Evolutionary conservation across 331 rosid species (phyloP).

Genomic region (Phaseolus coccineus): DNA sequence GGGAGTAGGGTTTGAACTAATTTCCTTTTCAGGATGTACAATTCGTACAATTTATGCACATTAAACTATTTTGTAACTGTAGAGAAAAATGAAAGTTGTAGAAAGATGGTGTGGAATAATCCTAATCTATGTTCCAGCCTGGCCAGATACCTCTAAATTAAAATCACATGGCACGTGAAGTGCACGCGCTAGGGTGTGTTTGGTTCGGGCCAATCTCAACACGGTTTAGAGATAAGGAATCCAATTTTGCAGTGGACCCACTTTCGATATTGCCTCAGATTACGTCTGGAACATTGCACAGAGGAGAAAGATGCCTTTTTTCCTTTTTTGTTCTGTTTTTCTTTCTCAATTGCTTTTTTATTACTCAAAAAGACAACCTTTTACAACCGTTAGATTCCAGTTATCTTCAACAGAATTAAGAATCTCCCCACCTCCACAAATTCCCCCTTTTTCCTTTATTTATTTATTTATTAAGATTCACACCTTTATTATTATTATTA

Average conservation of each 20-base stretch:
- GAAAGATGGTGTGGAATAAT: slow-evolving; percentile 40
- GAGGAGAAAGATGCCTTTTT: slow-evolving; percentile 60
- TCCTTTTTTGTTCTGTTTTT: slow-evolving; percentile 16
- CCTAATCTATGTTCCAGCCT: slow-evolving; percentile 37
- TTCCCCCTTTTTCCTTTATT: slow-evolving; percentile 33
- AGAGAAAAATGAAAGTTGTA: not conserved
- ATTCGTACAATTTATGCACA: slow-evolving; percentile 47
- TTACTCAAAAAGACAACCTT: slow-evolving; percentile 52
- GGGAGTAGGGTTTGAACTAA: slow-evolving; percentile 17
- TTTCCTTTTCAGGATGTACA: slow-evolving; percentile 36
- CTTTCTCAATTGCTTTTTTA: slow-evolving; percentile 1
- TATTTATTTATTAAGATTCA: slow-evolving; percentile 43
- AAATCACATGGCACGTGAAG: slow-evolving; percentile 31
- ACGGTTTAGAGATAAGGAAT: slow-evolving; percentile 72
- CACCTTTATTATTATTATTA: slow-evolving; percentile 9
- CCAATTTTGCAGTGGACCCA: slow-evolving; percentile 55
- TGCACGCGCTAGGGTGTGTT: slow-evolving; percentile 9
- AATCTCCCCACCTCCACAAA: slow-evolving; percentile 64
- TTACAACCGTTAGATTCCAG: slow-evolving; percentile 77
- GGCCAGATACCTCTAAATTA: slow-evolving; percentile 17
- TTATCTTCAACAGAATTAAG: slow-evolving; percentile 61
- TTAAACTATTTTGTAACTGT: not conserved
- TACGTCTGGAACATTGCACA: slow-evolving; percentile 52
- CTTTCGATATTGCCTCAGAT: slow-evolving; percentile 55
- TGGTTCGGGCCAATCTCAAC: slow-evolving; percentile 35